A percentile compares a stretch with the other conserved stretches of the same genome.
Evolutionary conservation across 331 rosid species (phyloP).

Genomic region (Quercus phellos): DNA sequence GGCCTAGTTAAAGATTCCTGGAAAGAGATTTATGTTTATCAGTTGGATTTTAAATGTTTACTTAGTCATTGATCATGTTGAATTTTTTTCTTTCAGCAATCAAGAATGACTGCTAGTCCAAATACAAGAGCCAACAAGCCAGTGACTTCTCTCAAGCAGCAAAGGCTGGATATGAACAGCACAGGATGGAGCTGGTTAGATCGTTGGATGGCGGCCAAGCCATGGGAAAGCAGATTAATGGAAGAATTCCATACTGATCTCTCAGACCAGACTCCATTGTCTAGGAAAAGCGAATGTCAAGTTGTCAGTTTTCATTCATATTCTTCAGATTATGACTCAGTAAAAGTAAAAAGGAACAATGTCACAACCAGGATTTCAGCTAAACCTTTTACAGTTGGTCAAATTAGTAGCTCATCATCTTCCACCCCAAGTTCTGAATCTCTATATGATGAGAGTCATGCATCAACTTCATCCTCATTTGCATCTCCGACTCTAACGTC

Average conservation of each 20-base stretch:
- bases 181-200: slow-evolving; percentile 59
- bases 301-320: slow-evolving; percentile 25
- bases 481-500: slow-evolving; percentile 36
- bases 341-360: slow-evolving; percentile 51
- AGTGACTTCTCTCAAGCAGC: slow-evolving; percentile 33
- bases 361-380: slow-evolving; percentile 55
- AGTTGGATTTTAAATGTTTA: neutral
- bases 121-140: slow-evolving; percentile 37
- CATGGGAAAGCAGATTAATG: slow-evolving; percentile 67
- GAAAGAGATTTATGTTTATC: neutral
- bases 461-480: slow-evolving; percentile 50
- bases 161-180: slow-evolving; percentile 33
- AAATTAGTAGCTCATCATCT: slow-evolving; percentile 48
- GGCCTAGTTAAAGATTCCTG: neutral
- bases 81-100: slow-evolving; percentile 35
- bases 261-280: slow-evolving; percentile 37
- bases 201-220: slow-evolving; percentile 64
- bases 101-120: slow-evolving; percentile 60
- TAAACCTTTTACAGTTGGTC: slow-evolving; percentile 29
- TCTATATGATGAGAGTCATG: slow-evolving; percentile 44
- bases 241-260: slow-evolving; percentile 38
- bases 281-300: slow-evolving; percentile 41
- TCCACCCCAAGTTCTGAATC: slow-evolving; percentile 59
- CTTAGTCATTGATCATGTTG: neutral
- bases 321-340: slow-evolving; percentile 33